phyloP scores from a whole-genome alignment of 2,329 filamentous ascomycete genomes.

The Phyllosticta capitalensis region DNA sequence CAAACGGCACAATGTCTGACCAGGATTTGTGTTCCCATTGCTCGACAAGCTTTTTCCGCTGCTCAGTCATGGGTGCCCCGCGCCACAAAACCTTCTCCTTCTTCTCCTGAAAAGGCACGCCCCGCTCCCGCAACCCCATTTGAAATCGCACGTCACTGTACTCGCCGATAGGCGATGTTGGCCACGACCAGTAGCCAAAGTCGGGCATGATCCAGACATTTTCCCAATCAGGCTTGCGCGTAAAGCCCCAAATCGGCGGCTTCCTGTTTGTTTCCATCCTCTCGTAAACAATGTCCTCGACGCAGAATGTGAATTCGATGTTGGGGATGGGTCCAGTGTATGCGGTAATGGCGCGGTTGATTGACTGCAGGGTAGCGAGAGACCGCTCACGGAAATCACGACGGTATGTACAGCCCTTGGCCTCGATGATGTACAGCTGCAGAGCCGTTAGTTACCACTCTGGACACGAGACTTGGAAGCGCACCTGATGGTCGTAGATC shows the following conservation, averaged over 20 bases:
- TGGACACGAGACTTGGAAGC: not conserved
- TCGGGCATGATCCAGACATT: conserved; percentile 17
- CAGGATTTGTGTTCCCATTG: conserved; percentile 18
- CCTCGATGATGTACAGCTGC: conserved; percentile 26
- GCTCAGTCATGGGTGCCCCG: conserved; percentile 21
- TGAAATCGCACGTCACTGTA: conserved; percentile 13
- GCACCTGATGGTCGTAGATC: conserved; percentile 21
- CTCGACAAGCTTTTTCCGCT: conserved; percentile 18
- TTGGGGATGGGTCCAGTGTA: conserved; percentile 41
- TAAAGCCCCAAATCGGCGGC: conserved; percentile 11
- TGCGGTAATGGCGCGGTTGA: conserved; percentile 44
- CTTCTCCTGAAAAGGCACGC: conserved; percentile 14
- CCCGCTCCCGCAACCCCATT: conserved; percentile 11
- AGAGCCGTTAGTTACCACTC: not conserved
- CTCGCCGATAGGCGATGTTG: conserved; percentile 11
- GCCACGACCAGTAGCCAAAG: conserved; percentile 16
- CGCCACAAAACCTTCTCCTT: conserved; percentile 25
- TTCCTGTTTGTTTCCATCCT: conserved; percentile 9
- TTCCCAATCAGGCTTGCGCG: conserved; percentile 11
- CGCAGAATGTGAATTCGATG: conserved; percentile 44
- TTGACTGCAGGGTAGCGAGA: conserved; percentile 43
- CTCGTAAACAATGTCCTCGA: conserved; percentile 19
- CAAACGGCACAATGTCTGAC: conserved; percentile 21
- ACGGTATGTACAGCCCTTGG: conserved; percentile 16
- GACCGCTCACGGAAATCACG: conserved; percentile 17